phyloP scores from a whole-genome alignment of 805 yeast species.

The Lipomyces chichibuensis region DNA sequence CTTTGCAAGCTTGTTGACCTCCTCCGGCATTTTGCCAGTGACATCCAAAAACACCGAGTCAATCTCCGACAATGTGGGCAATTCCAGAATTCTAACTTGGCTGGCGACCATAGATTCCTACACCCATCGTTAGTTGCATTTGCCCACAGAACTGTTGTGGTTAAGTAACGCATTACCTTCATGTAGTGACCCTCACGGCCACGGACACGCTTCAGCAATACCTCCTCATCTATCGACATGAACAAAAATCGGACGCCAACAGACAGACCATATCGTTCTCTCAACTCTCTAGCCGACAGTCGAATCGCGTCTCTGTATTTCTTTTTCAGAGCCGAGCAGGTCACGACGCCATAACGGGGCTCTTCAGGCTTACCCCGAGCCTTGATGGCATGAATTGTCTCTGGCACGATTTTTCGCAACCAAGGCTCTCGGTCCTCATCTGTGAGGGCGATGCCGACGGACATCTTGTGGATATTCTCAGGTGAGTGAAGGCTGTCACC shows the following conservation, averaged over 20 bases:
- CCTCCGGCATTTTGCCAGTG: slow-evolving; percentile 26
- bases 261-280: slow-evolving; percentile 30
- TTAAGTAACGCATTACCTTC: slow-evolving; percentile 51
- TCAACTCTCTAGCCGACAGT: slow-evolving; percentile 38
- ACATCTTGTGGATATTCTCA: slow-evolving; percentile 79
- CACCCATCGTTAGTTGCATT: background rate
- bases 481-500: slow-evolving; percentile 61
- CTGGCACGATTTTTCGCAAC: slow-evolving; percentile 56
- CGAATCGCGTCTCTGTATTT: slow-evolving; percentile 68
- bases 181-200: slow-evolving; percentile 78
- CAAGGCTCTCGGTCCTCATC: slow-evolving; percentile 95
- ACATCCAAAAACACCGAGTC: slow-evolving; percentile 34
- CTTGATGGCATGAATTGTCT: slow-evolving; percentile 46
- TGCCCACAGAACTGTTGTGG: background rate
- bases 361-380: slow-evolving; percentile 36
- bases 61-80: slow-evolving; percentile 34
- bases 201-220: slow-evolving; percentile 61
- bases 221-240: slow-evolving; percentile 64
- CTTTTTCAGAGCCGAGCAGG: slow-evolving; percentile 85
- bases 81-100: slow-evolving; percentile 34
- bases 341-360: slow-evolving; percentile 53
- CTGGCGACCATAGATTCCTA: slow-evolving; percentile 37
- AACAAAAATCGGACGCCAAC: slow-evolving; percentile 63
- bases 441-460: slow-evolving; percentile 72
- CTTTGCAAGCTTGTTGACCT: slow-evolving; percentile 17